Evolutionary conservation across 805 yeast genomes (phyloP).

Genomic region (Kuraishia floccosa): DNA sequence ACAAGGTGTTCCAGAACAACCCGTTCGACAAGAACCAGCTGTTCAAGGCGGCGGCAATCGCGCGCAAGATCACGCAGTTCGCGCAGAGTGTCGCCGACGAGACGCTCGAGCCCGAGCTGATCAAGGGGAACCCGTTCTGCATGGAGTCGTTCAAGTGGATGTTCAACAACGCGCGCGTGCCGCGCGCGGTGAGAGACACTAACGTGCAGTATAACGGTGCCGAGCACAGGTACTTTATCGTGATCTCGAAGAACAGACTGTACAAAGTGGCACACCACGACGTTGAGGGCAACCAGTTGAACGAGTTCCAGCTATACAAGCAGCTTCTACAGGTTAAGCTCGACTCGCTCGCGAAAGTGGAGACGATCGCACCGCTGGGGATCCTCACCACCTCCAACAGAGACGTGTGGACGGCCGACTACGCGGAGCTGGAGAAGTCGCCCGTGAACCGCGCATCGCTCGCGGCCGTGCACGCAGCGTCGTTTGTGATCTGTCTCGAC

Average conservation of each 20-base stretch:
- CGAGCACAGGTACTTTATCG: conserved; percentile 57
- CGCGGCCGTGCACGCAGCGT: conserved; percentile 59
- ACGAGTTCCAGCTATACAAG: conserved; percentile 36
- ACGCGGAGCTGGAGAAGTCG: conserved; percentile 42
- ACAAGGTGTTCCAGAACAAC: conserved; percentile 56
- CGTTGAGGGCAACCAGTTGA: conserved; percentile 26
- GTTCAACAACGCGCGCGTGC: conserved; percentile 85
- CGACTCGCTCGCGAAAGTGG: conserved; percentile 21
- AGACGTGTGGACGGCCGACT: conserved; percentile 63
- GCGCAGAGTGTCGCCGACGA: conserved; percentile 56
- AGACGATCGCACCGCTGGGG: conserved; percentile 53
- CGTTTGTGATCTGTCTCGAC: conserved; percentile 78
- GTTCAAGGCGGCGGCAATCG: conserved; percentile 65
- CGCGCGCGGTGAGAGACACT: conserved; percentile 53
- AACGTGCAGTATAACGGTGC: conserved; percentile 32
- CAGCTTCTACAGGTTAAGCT: conserved; percentile 44
- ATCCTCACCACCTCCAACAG: conserved; percentile 76
- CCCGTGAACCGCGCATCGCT: conserved; percentile 54
- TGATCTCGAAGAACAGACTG: conserved; percentile 66
- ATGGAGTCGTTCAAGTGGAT: conserved; percentile 87
- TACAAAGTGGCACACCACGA: conserved; percentile 64
- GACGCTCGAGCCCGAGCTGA: conserved; percentile 70
- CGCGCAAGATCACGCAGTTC: conserved; percentile 58
- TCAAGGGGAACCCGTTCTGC: conserved; percentile 74
- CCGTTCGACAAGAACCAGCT: conserved; percentile 50